A percentile compares a stretch with the other conserved stretches of the same genome.
These are phyloP conservation scores for Ephemerocybe angulata DNA, from an alignment of 768 basidiomycete genomes.

Conservation along the genomic window DNA sequence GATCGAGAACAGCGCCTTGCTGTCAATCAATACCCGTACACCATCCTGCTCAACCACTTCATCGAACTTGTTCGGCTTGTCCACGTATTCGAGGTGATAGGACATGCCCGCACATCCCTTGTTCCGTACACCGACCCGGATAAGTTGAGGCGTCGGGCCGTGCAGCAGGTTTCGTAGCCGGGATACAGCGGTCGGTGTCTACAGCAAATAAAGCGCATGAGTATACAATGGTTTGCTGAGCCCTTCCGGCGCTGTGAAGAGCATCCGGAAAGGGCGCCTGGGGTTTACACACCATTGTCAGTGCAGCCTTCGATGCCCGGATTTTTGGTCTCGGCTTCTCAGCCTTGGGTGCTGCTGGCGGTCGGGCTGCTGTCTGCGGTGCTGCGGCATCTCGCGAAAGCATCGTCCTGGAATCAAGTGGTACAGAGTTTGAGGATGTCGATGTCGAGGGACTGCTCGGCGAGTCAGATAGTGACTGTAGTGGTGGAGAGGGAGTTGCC, in stretches of 20 bases:
- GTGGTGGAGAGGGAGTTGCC: constrained; percentile 19
- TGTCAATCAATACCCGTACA: constrained; percentile 90
- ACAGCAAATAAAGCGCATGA: neutral
- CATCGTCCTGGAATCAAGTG: constrained; percentile 7
- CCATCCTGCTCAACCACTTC: constrained; percentile 96
- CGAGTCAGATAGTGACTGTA: constrained; percentile 36
- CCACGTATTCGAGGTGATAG: constrained; percentile 95
- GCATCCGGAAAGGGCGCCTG: neutral
- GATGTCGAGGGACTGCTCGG: constrained; percentile 24
- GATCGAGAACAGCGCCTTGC: constrained; percentile 94
- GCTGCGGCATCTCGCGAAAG: constrained; percentile 59
- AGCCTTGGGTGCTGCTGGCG: constrained; percentile 63
- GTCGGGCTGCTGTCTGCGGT: constrained; percentile 68
- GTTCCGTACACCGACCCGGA: constrained; percentile 93
- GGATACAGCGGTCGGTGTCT: constrained; percentile 79
- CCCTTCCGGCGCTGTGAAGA: constrained; percentile 4
- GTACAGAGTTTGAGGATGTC: constrained; percentile 11
- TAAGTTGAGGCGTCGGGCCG: constrained; percentile 85
- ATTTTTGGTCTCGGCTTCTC: constrained; percentile 64
- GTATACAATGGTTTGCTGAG: neutral
- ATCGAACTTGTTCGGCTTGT: constrained; percentile 85
- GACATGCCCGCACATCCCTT: constrained; percentile 90
- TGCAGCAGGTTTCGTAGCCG: constrained; percentile 70
- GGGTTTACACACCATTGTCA: constrained; percentile 67
- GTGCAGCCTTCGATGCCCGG: constrained; percentile 70